Evolutionary conservation across 2,329 filamentous ascomycete genomes (phyloP), one percentile per base, ranked within the genome.

Genomic region (Pseudogymnoascus sp.): DNA sequence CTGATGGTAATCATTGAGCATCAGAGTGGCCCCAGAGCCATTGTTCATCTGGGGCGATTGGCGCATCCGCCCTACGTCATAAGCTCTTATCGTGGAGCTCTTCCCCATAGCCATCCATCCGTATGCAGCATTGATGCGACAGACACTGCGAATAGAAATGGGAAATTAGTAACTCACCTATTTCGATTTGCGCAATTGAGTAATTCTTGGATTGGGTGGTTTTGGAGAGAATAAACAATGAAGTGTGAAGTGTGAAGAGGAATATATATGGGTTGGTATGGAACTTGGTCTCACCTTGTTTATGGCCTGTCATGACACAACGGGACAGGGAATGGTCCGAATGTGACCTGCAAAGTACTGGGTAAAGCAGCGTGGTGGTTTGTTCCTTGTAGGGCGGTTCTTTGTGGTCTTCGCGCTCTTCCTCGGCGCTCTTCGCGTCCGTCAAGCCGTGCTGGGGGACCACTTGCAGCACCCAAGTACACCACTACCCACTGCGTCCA

Each of bases 241-340:
- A 20, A 20, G 47, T 33, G 43, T 12, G 8, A 20, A 20, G 47
- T 33, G 43, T 30, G 25, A 30, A 50, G 28, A 18, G 28, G 28
- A 30, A 53, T n/a, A n/a, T 25, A 4, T 25, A 53, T 33, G 43
- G 43, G 43, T 33, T 53, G 43, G 43, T 33, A 53, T 53, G 28
- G 47, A 53, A 53, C 47, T 14, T 53, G 47, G 47, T 53, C 47
- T 53, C n/a, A 53, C 47, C 28, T 53, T 53, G 47, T 20, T 53
- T 53, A 12, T 53, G 47, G 47, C 0, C 47, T 33, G 47, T 53
- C 47, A 53, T 53, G 47, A 53, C 47, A 53, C 43, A 50, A 50
- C 25, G 14, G 25, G 8, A n/a, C n/a, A n/a, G 33, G 25, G 28
- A 33, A 20, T 53, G n/a, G 43, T 50, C 18, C 22, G 41, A 47